Conservation (phyloP, 805 yeast genomes). For the Jamesozyma piceae region DNA sequence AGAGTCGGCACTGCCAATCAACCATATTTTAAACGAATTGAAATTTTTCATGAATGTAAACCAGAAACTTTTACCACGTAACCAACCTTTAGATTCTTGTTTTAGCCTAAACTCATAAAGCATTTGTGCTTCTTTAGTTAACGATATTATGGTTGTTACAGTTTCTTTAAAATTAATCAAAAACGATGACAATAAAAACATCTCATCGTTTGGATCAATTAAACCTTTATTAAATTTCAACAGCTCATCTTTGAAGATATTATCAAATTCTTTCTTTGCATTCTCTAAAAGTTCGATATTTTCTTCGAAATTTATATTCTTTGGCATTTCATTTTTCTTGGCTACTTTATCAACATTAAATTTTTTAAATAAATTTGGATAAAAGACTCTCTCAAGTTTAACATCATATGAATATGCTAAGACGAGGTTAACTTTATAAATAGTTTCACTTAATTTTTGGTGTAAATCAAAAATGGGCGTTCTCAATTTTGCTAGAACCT, state of each 20-base stretch:
- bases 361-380: constrained; percentile 12
- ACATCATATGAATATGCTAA: constrained; percentile 37
- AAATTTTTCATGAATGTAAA: constrained; percentile 32
- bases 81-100: constrained; percentile 30
- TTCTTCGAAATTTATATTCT: constrained; percentile 22
- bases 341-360: constrained; percentile 7
- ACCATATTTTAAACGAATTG: constrained; percentile 32
- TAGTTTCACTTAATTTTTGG: constrained; percentile 27
- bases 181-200: constrained; percentile 42
- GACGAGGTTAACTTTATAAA: constrained; percentile 28
- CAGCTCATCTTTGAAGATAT: constrained; percentile 29
- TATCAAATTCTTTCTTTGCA: constrained; percentile 31
- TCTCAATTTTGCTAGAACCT: constrained; percentile 26
- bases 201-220: constrained; percentile 40
- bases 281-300: constrained; percentile 19
- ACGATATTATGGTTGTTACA: constrained; percentile 25
- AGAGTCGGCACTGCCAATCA: constrained; percentile 17
- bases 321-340: constrained; percentile 13
- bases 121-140: constrained; percentile 27
- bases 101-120: constrained; percentile 26
- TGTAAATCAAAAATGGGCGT: constrained; percentile 31
- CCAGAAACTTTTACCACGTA: constrained; percentile 36
- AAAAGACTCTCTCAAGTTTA: constrained; percentile 15
- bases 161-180: constrained; percentile 39
- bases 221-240: constrained; percentile 17